Evolutionary conservation across 257 asterid genomes (phyloP).

Genomic region (Solanum megistacrolobum): DNA sequence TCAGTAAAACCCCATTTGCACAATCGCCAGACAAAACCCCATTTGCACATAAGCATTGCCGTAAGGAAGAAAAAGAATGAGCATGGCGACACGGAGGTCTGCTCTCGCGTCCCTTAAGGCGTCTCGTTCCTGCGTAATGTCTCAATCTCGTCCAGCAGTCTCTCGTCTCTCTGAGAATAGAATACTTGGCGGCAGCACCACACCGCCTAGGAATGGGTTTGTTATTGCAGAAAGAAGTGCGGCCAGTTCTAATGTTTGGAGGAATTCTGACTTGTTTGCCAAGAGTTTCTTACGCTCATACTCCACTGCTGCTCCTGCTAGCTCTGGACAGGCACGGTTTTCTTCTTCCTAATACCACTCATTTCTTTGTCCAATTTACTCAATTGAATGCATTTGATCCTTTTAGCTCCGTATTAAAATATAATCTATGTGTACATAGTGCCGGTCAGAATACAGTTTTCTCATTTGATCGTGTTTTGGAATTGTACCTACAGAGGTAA

Average conservation of each 20-base stretch:
- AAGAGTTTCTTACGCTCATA: conserved; percentile 25
- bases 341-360: not conserved
- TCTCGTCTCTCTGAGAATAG: conserved; percentile 15
- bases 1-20: not conserved
- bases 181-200: conserved; percentile 2
- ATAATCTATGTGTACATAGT: not conserved
- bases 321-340: conserved; percentile 34
- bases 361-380: not conserved
- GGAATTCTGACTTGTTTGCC: conserved; percentile 6
- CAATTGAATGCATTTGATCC: not conserved
- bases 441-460: not conserved
- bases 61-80: not conserved
- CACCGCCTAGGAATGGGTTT: not conserved
- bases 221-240: conserved; percentile 2
- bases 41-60: not conserved
- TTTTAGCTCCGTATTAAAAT: not conserved
- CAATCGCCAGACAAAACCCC: not conserved
- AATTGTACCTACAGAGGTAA: not conserved
- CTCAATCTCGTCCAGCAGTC: not conserved
- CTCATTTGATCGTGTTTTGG: not conserved
- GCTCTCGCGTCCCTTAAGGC: conserved; percentile 31
- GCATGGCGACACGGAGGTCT: conserved; percentile 14
- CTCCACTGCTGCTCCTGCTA: conserved; percentile 40
- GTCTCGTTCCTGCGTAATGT: conserved; percentile 12
- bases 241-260: conserved; percentile 1